These are phyloP conservation scores for Penicillium vulpinum DNA, from an alignment of 2,329 filamentous ascomycete species.

Conservation along the genomic window DNA sequence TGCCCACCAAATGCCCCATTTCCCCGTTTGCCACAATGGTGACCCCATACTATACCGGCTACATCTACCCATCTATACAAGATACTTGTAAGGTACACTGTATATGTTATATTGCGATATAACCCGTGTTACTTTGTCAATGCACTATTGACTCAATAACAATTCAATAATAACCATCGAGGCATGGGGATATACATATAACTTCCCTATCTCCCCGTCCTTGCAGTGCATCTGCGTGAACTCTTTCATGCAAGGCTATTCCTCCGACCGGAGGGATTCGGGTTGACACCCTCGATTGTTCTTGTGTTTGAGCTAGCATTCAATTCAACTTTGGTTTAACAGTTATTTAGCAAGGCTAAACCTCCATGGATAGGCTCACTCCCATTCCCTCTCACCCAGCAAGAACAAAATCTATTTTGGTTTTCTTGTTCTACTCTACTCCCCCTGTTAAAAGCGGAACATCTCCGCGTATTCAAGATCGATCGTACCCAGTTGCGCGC, in stretches of 20 bases:
- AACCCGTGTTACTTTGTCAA: too few species aligned
- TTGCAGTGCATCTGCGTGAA: conserved; percentile 21
- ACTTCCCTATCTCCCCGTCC: conserved; percentile 10
- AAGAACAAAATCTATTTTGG: conserved; percentile 12
- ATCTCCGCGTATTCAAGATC: conserved; percentile 11
- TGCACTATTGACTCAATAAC: not conserved
- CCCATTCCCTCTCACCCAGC: not conserved
- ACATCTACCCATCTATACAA: not conserved
- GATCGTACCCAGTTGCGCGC: conserved; percentile 21
- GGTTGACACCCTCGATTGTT: conserved; percentile 12
- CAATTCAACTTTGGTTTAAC: not conserved
- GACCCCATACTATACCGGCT: not conserved
- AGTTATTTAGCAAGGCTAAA: not conserved
- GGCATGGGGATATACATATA: not conserved
- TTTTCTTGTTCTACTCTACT: conserved; percentile 1
- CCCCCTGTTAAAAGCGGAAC: not conserved
- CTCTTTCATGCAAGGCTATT: conserved; percentile 11
- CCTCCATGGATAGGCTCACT: not conserved
- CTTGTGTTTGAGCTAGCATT: not conserved
- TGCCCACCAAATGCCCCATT: conserved; percentile 1
- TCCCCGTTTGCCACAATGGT: conserved; percentile 11
- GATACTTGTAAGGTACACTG: not conserved
- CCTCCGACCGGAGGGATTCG: conserved; percentile 18
- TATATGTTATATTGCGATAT: not conserved
- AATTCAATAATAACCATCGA: not conserved